Percentiles rank a stretch among this genome's conserved stretches.
Evolutionary conservation across 208 protist species (phyloP).

Genomic region (Kentomonas sorsogonicus): DNA sequence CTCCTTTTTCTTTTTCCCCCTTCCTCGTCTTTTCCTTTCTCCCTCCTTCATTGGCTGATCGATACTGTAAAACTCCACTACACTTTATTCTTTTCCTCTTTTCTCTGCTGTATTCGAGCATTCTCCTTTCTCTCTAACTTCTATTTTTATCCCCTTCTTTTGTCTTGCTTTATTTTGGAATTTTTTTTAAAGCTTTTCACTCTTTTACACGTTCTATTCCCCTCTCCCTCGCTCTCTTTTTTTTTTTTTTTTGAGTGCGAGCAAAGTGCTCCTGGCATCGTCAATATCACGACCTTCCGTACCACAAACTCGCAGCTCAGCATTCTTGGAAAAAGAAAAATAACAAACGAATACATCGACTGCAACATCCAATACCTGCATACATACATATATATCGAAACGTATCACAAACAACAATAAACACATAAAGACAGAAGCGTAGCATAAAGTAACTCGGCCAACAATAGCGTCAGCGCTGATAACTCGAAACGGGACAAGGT

Average conservation of each 20-base stretch:
- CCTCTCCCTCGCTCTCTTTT: conserved; percentile 6
- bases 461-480: too few relatives aligned
- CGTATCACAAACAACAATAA: not conserved
- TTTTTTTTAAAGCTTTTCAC: conserved; percentile 8
- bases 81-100: not conserved
- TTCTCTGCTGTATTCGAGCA: not conserved
- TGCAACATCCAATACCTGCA: not conserved
- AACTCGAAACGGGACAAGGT: too few relatives aligned
- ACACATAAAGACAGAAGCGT: not conserved
- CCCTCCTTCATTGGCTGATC: too few relatives aligned
- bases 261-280: too few relatives aligned
- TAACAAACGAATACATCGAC: too few relatives aligned
- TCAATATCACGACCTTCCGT: too few relatives aligned
- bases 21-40: too few relatives aligned
- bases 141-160: not conserved
- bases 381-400: not conserved
- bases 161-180: not conserved
- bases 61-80: too few relatives aligned
- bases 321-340: not conserved
- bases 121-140: not conserved
- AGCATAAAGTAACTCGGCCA: too few relatives aligned
- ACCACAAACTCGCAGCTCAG: too few relatives aligned
- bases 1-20: not conserved
- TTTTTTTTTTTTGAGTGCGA: conserved; percentile 2
- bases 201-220: not conserved